These are phyloP conservation scores for Isoetes engelmannii DNA, from an alignment of 83 land plant genomes.

Conservation along the genomic window DNA sequence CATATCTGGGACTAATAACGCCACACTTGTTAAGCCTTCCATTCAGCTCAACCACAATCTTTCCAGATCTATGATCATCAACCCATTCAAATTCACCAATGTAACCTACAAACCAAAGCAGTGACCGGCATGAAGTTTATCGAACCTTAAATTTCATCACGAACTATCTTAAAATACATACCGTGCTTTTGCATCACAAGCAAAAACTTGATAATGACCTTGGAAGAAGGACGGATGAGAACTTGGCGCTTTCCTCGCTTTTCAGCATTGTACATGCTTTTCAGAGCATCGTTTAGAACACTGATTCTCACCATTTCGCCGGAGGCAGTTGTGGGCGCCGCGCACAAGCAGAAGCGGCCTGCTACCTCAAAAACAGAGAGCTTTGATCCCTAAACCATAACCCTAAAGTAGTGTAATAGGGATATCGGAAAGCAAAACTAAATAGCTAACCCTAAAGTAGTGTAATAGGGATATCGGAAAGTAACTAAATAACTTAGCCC, in stretches of 20 bases:
- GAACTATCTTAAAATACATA: not conserved
- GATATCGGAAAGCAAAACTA: too few relatives aligned
- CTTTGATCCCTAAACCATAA: too few relatives aligned
- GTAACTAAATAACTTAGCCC: too few relatives aligned
- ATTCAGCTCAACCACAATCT: not conserved
- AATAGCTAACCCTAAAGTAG: too few relatives aligned
- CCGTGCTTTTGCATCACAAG: slow-evolving; percentile 62
- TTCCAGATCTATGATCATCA: not conserved
- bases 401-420: too few relatives aligned
- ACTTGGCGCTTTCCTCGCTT: slow-evolving; percentile 54
- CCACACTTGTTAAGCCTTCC: slow-evolving; percentile 6
- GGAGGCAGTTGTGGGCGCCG: slow-evolving; percentile 8
- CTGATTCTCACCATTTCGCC: slow-evolving; percentile 47
- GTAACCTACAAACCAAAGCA: not conserved
- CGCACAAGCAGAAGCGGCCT: too few relatives aligned
- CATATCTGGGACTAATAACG: not conserved
- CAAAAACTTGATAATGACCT: slow-evolving; percentile 47
- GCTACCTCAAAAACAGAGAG: too few relatives aligned
- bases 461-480: too few relatives aligned
- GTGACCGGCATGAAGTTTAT: not conserved
- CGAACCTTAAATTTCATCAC: not conserved
- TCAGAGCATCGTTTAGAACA: slow-evolving; percentile 56
- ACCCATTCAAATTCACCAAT: not conserved
- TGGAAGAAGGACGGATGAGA: slow-evolving; percentile 50
- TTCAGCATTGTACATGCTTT: slow-evolving; percentile 54